Evolutionary conservation across 345 rosid genomes (phyloP).

Genomic region (Erucastrum elatum): DNA sequence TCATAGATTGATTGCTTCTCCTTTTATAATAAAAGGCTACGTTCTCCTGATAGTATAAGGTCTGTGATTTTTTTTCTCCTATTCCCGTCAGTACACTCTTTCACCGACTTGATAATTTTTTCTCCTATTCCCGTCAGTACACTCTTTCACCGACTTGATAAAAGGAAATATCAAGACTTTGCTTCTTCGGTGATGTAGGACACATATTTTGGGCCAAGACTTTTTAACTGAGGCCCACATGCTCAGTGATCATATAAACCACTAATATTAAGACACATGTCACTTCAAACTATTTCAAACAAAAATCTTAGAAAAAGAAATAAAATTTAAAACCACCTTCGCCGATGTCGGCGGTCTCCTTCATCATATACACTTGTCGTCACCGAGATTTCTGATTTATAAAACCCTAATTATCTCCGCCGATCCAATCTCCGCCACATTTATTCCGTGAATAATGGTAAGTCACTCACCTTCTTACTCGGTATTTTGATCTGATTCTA

Average conservation of each 20-base stretch:
- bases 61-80: neutral
- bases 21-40: neutral
- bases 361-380: neutral
- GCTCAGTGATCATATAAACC: neutral
- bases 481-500: neutral
- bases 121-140: neutral
- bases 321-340: neutral
- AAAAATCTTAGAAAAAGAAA: neutral
- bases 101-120: no score
- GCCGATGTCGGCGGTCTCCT: slow-evolving; percentile 19
- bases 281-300: neutral
- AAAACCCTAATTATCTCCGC: slow-evolving; percentile 12
- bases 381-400: neutral
- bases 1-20: neutral
- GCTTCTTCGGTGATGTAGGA: neutral
- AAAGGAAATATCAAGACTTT: neutral
- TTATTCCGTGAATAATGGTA: slow-evolving; percentile 19
- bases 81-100: neutral
- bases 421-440: neutral
- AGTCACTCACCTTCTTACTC: neutral
- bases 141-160: neutral
- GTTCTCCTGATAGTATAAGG: neutral
- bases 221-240: neutral
- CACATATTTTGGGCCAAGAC: neutral
- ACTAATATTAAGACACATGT: neutral